These are phyloP conservation scores for Tuber umbilicatum DNA, from an alignment of 495 filamentous ascomycete genomes.

Conservation along the genomic window DNA sequence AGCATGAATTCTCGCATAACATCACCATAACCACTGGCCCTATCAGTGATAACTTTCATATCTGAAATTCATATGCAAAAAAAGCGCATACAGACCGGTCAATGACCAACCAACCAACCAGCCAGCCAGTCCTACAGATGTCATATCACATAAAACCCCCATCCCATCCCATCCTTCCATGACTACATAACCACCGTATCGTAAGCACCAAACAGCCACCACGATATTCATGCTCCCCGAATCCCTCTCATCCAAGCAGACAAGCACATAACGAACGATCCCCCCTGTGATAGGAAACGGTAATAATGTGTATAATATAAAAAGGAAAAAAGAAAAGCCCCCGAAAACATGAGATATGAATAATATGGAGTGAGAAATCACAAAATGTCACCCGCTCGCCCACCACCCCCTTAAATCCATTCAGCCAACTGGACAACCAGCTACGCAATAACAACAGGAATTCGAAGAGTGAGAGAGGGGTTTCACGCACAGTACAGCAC, in stretches of 20 bases:
- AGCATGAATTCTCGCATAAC: background rate
- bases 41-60: background rate
- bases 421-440: background rate
- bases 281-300: background rate
- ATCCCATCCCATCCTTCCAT: background rate
- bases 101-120: background rate
- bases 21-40: background rate
- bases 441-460: background rate
- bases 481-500: background rate
- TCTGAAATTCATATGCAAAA: background rate
- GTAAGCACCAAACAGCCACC: background rate
- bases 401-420: background rate
- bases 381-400: slow-evolving; percentile 4
- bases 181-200: background rate
- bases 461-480: background rate
- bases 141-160: background rate
- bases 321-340: background rate
- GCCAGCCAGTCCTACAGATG: background rate
- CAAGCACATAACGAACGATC: background rate
- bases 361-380: background rate
- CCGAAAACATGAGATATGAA: background rate
- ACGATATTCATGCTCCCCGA: background rate
- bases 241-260: background rate
- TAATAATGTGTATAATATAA: background rate
- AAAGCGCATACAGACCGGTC: background rate